Evolutionary conservation across 2,329 filamentous ascomycete species (phyloP).

Genomic region (Calcarisporium arbuscula): DNA sequence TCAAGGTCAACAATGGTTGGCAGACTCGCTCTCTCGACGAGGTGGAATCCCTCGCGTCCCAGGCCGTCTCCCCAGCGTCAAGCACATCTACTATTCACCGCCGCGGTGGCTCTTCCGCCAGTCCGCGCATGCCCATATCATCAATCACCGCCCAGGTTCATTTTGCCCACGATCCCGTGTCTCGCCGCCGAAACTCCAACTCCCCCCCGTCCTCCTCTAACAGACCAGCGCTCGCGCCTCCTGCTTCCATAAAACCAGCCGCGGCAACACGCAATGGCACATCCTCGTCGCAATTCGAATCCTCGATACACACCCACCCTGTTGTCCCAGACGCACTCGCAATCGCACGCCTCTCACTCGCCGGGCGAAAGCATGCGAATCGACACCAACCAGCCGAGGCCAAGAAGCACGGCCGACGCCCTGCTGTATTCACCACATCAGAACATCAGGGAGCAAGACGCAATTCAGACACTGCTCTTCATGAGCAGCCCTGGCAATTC

Average conservation of each 20-base stretch:
- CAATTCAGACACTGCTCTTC: conserved; percentile 72
- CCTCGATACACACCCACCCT: conserved; percentile 43
- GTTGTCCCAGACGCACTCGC: conserved; percentile 41
- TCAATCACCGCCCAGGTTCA: conserved; percentile 25
- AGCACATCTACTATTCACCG: conserved; percentile 50
- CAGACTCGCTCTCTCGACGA: conserved; percentile 72
- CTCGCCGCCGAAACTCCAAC: conserved; percentile 21
- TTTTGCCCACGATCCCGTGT: conserved; percentile 10
- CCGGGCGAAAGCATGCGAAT: conserved; percentile 30
- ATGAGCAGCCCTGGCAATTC: conserved; percentile 76
- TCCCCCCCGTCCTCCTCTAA: conserved; percentile 31
- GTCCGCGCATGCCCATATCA: conserved; percentile 39
- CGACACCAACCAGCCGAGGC: conserved; percentile 21
- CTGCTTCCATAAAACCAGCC: conserved; percentile 48
- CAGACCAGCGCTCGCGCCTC: conserved; percentile 41
- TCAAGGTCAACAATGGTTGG: conserved; percentile 89
- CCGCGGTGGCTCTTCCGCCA: conserved; percentile 45
- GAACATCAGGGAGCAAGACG: conserved; percentile 69
- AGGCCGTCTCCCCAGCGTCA: conserved; percentile 57
- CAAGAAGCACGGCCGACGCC: conserved; percentile 33
- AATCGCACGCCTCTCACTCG: conserved; percentile 24
- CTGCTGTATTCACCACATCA: conserved; percentile 61
- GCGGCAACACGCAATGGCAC: conserved; percentile 25
- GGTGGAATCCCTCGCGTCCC: conserved; percentile 67
- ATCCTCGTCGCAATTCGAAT: conserved; percentile 45